Percentiles rank a stretch among this genome's conserved stretches.
Evolutionary conservation across 345 rosid genomes (phyloP).

Genomic region (Isatis tinctoria): DNA sequence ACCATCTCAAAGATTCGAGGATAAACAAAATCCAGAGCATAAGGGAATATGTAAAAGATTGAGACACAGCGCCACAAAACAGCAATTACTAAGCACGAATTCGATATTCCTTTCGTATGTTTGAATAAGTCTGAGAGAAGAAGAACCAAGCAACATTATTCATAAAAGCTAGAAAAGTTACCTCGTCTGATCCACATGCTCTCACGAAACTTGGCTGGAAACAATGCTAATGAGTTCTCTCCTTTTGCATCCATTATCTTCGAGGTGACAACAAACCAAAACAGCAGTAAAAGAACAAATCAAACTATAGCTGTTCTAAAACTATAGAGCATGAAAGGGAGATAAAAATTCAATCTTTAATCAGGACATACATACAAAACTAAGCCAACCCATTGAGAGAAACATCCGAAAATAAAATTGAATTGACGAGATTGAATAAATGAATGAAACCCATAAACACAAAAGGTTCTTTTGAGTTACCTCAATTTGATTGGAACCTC

Average conservation of each 20-base stretch:
- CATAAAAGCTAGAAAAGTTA: conserved; percentile 13
- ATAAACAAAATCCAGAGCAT: not conserved
- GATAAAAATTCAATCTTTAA: conserved; percentile 1
- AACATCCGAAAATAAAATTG: not conserved
- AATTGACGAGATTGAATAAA: not conserved
- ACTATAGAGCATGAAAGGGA: not conserved
- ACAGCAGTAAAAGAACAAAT: not conserved
- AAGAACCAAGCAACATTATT: not conserved
- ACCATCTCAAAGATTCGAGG: not conserved
- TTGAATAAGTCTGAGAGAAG: not conserved
- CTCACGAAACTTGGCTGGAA: conserved; percentile 93
- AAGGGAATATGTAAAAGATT: not conserved
- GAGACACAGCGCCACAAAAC: too few relatives aligned
- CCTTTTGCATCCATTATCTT: conserved; percentile 79
- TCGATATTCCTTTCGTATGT: not conserved
- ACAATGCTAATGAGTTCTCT: conserved; percentile 64
- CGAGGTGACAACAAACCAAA: not conserved
- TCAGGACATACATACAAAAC: not conserved
- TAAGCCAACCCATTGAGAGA: not conserved
- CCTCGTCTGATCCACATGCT: conserved; percentile 96
- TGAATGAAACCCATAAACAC: not conserved
- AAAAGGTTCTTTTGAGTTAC: conserved; percentile 17
- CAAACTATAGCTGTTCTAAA: not conserved
- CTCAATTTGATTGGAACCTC: conserved; percentile 93
- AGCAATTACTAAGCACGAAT: not conserved